A percentile compares a stretch with the other conserved stretches of the same genome.
Evolutionary conservation across 1,284 basidiomycete species (phyloP).

Genomic region (Sporisorium exsertum): DNA sequence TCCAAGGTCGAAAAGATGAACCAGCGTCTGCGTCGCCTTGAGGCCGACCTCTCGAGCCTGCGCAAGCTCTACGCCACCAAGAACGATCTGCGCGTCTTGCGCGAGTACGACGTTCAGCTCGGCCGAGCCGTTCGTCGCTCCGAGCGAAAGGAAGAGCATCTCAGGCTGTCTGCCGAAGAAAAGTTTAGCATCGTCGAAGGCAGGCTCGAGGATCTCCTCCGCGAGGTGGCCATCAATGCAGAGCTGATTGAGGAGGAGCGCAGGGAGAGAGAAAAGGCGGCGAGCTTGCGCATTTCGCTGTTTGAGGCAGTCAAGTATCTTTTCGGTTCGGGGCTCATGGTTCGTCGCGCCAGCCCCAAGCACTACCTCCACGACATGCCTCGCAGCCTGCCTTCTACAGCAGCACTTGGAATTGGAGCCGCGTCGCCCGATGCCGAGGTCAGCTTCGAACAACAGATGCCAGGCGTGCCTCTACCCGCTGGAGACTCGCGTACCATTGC

Average conservation of each 20-base stretch:
- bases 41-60: slow-evolving; percentile 61
- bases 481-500: slow-evolving; percentile 14
- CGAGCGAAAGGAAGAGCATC: slow-evolving; percentile 63
- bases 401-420: slow-evolving; percentile 44
- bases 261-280: slow-evolving; percentile 54
- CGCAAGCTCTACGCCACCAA: slow-evolving; percentile 64
- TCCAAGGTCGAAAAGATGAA: slow-evolving; percentile 66
- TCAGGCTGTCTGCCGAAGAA: slow-evolving; percentile 58
- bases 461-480: slow-evolving; percentile 9
- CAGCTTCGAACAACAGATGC: slow-evolving; percentile 7
- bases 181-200: slow-evolving; percentile 62
- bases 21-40: slow-evolving; percentile 62
- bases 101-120: slow-evolving; percentile 68
- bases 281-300: slow-evolving; percentile 47
- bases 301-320: slow-evolving; percentile 61
- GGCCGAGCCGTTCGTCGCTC: slow-evolving; percentile 65
- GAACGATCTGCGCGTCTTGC: slow-evolving; percentile 64
- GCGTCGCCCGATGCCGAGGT: slow-evolving; percentile 14
- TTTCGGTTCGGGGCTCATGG: slow-evolving; percentile 46
- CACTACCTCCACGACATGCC: slow-evolving; percentile 53
- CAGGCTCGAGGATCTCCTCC: slow-evolving; percentile 62
- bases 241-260: slow-evolving; percentile 65
- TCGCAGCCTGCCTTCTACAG: slow-evolving; percentile 42
- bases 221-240: slow-evolving; percentile 66
- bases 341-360: slow-evolving; percentile 30